These are phyloP conservation scores for Tricholoma bakamatsutake DNA, from an alignment of 768 basidiomycete species.

Conservation along the genomic window DNA sequence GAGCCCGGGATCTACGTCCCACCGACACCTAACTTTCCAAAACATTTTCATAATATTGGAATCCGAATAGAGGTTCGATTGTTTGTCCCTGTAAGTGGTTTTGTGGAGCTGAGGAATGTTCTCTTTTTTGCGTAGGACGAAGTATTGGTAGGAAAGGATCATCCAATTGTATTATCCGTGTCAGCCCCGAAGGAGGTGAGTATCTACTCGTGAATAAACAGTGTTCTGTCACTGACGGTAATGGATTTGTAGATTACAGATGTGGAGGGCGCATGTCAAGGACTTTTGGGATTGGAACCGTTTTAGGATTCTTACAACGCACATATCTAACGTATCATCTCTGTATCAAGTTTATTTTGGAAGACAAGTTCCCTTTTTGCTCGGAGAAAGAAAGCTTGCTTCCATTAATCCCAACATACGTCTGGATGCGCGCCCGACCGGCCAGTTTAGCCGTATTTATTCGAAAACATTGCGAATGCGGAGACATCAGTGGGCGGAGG, in stretches of 20 bases:
- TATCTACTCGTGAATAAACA: no score
- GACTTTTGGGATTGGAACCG: slow-evolving; percentile 57
- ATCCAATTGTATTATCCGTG: slow-evolving; percentile 60
- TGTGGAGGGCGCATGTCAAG: slow-evolving; percentile 77
- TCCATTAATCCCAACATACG: no score
- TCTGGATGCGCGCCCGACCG: no score
- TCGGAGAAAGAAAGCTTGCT: no score
- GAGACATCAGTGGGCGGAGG: no score
- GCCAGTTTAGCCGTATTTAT: no score
- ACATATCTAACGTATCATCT: neutral
- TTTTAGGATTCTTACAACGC: slow-evolving; percentile 12
- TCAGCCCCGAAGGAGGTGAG: slow-evolving; percentile 79
- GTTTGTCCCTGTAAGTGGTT: neutral
- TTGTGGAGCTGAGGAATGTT: neutral
- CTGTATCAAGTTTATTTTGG: no score
- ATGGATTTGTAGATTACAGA: slow-evolving; percentile 48
- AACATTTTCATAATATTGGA: slow-evolving; percentile 84
- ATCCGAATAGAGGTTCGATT: slow-evolving; percentile 78
- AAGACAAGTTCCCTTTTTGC: no score
- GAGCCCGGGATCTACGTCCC: slow-evolving; percentile 94
- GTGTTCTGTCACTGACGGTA: neutral
- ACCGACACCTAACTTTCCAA: slow-evolving; percentile 69
- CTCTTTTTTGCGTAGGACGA: slow-evolving; percentile 46
- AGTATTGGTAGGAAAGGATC: slow-evolving; percentile 57
- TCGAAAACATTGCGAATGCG: no score